These are phyloP conservation scores for Fusarium ramigenum DNA, from an alignment of 2,329 filamentous ascomycete species.

Conservation along the genomic window DNA sequence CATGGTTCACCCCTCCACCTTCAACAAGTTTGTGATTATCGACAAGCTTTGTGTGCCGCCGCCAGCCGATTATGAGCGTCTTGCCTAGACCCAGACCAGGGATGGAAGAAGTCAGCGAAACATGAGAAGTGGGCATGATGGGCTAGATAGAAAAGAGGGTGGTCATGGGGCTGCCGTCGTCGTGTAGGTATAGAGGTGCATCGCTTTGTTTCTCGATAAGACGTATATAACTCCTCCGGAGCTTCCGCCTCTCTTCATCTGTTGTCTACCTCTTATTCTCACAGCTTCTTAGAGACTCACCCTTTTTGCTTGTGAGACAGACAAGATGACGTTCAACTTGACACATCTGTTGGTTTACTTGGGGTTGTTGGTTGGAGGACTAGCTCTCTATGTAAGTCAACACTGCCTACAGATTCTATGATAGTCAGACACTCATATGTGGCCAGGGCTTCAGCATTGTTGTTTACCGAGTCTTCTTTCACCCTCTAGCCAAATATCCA, in stretches of 20 bases:
- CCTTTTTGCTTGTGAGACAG: not conserved
- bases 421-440: not conserved
- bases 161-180: conserved; percentile 22
- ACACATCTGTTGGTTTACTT: conserved; percentile 54
- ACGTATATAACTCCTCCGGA: conserved; percentile 9
- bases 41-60: conserved; percentile 42
- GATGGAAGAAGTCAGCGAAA: conserved; percentile 16
- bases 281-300: conserved; percentile 3
- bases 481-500: conserved; percentile 71
- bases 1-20: conserved; percentile 13
- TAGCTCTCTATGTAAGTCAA: conserved; percentile 54
- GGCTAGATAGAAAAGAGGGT: conserved; percentile 13
- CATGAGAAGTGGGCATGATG: conserved; percentile 19
- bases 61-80: conserved; percentile 42
- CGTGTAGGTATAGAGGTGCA: not conserved
- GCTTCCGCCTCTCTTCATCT: conserved; percentile 9
- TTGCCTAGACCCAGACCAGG: conserved; percentile 3
- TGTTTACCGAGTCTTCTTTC: conserved; percentile 69
- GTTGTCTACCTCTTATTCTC: not conserved
- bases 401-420: not conserved
- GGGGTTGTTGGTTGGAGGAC: conserved; percentile 48
- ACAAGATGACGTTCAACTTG: conserved; percentile 43
- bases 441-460: conserved; percentile 53
- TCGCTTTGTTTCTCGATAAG: conserved; percentile 10
- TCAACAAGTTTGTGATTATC: conserved; percentile 20